phyloP scores from a whole-genome alignment of 352 stramenopile genomes.

The Phytophthora meadii region DNA sequence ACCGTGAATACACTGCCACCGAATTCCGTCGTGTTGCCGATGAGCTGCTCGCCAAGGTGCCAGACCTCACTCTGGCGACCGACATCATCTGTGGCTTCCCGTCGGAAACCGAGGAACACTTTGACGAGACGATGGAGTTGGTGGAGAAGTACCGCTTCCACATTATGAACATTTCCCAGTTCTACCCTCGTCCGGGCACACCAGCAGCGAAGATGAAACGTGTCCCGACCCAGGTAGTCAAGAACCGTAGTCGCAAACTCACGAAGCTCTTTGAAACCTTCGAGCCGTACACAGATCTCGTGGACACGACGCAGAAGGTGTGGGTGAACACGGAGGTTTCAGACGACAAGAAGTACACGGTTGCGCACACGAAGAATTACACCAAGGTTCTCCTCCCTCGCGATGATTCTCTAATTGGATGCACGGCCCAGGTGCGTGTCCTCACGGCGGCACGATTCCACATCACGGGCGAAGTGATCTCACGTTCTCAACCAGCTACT shows the following conservation, averaged over 20 bases:
- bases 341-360: conserved; percentile 76
- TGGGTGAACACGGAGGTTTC: conserved; percentile 89
- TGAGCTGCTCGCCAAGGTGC: conserved; percentile 76
- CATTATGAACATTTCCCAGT: conserved; percentile 95
- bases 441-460: conserved; percentile 73
- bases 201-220: conserved; percentile 91
- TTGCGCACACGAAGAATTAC: conserved; percentile 93
- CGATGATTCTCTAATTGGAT: conserved; percentile 81
- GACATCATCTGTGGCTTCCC: conserved; percentile 95
- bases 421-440: conserved; percentile 69
- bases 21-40: conserved; percentile 86
- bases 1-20: conserved; percentile 89
- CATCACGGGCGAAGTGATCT: conserved; percentile 69
- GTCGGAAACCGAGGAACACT: conserved; percentile 89
- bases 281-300: conserved; percentile 75
- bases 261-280: conserved; percentile 90
- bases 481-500: conserved; percentile 61
- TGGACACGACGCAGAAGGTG: conserved; percentile 67
- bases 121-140: conserved; percentile 88
- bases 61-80: conserved; percentile 87
- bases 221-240: conserved; percentile 88
- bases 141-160: conserved; percentile 90
- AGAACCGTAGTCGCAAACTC: conserved; percentile 86
- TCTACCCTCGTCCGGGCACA: conserved; percentile 92
- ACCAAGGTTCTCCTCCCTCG: conserved; percentile 90